Evolutionary conservation across 352 stramenopile genomes (phyloP), one percentile per base, ranked within the genome.

Genomic region (Plasmopara muralis): DNA sequence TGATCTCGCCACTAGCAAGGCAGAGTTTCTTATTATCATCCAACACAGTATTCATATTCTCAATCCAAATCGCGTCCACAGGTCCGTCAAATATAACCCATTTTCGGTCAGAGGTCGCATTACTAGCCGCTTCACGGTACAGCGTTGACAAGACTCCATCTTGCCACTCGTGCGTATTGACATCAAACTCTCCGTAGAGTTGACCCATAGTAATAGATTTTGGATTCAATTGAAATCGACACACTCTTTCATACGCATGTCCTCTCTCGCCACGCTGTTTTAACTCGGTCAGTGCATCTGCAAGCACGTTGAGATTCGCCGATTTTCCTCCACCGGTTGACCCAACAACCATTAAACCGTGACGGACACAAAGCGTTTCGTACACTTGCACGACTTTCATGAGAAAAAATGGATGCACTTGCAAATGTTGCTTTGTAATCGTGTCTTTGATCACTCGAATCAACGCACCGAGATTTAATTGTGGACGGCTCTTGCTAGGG

Each of bases 11-110:
- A 45, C 85, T 97, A 12, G 84, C 93, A 6, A 98, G 64, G 51
- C 93, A 98, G 6, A 98, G 66, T 59, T 98, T 96, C 63, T 97
- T 97, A 72, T 98, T 98, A 68, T 98, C 93, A 53, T 98, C 93
- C 40, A 98, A 72, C 9, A 97, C 93, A 0, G 93, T 98, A 57
- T 98, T 98, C 93, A 98, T 98, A 67, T 97, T 98, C 66, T 98
- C 93, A 64, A 98, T 98, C 93, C 93, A 98, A 46, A 98, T 95
- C 6, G 93, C 89, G 55, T 98, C 93, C 2, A 98, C 94, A 4
- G 93, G 93, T 0, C 93, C 93, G 46, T 98, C 93, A 42, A 98
- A 98, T 28, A 98, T 84, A 10, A 98, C 78, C 93, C 93, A 98
- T 68, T 98, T 97, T 15, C 90, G 77, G 57, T 95, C 86, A 0